Evolutionary conservation across 306 rosid species (phyloP).

Genomic region (Amphicarpaea edgeworthii): DNA sequence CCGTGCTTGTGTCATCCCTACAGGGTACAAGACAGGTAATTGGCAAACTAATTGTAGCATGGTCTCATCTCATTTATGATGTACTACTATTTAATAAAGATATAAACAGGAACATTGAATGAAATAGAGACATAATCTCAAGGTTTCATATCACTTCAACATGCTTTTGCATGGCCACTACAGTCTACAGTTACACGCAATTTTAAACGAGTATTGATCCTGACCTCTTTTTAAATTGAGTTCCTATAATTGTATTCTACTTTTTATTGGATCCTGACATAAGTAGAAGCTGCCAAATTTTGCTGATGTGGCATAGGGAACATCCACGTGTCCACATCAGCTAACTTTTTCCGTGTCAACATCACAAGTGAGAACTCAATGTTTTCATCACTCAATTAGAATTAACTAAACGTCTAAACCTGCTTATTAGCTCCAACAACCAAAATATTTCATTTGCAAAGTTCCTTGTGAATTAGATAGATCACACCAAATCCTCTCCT

Average conservation of each 20-base stretch:
- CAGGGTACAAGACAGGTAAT: neutral
- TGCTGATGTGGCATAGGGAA: conserved; percentile 15
- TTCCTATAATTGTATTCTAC: conserved; percentile 5
- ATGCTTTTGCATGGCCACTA: neutral
- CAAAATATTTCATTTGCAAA: conserved; percentile 54
- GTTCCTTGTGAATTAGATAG: conserved; percentile 59
- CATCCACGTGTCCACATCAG: neutral
- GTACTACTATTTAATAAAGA: conserved; percentile 3
- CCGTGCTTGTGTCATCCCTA: neutral
- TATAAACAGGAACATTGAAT: neutral
- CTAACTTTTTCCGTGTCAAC: conserved; percentile 5
- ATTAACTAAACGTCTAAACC: conserved; percentile 45
- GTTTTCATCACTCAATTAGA: conserved; percentile 21
- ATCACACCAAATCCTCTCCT: conserved; percentile 47
- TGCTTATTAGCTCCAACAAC: conserved; percentile 58
- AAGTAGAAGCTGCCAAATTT: conserved; percentile 11
- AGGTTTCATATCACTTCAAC: neutral
- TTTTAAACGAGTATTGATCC: neutral
- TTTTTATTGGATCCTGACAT: conserved; percentile 22
- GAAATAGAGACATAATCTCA: conserved; percentile 7
- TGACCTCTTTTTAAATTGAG: neutral
- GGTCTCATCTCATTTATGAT: conserved; percentile 29
- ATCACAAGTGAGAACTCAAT: neutral
- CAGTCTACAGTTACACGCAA: neutral
- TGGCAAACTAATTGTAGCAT: neutral